Conservation (phyloP, 1,284 basidiomycete genomes). For the Fomitopsis pinicola region DNA sequence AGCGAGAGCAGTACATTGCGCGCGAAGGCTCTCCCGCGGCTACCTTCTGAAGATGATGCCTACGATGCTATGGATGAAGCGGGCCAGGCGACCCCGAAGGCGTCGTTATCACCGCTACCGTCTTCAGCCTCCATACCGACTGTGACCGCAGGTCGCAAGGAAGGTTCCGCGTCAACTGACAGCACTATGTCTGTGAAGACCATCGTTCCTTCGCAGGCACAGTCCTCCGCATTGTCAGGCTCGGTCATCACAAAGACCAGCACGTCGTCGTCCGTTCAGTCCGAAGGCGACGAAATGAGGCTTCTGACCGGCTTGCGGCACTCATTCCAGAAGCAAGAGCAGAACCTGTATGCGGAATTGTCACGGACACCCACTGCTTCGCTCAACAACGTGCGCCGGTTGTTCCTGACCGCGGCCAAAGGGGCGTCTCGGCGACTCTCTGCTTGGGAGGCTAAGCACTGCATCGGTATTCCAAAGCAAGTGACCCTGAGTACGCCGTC, state of each 20-base stretch:
- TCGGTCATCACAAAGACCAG: conserved; percentile 9
- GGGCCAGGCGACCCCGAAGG: conserved; percentile 22
- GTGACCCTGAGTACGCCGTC: conserved; percentile 25
- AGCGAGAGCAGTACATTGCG: conserved; percentile 24
- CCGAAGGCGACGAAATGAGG: conserved; percentile 29
- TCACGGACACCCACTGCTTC: conserved; percentile 37
- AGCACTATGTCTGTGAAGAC: background rate
- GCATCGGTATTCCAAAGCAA: conserved; percentile 21
- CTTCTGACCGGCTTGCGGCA: conserved; percentile 49
- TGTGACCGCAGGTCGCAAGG: conserved; percentile 4
- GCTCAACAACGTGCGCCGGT: conserved; percentile 61
- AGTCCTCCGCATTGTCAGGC: background rate
- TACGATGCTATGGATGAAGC: conserved; percentile 30
- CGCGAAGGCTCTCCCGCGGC: conserved; percentile 47
- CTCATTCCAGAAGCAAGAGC: conserved; percentile 55
- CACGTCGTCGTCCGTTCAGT: conserved; percentile 4
- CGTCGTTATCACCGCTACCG: conserved; percentile 16
- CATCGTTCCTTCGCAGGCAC: conserved; percentile 10
- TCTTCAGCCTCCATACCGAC: conserved; percentile 15
- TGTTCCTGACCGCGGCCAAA: conserved; percentile 47
- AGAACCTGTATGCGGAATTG: conserved; percentile 51
- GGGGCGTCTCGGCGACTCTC: conserved; percentile 46
- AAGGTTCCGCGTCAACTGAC: conserved; percentile 1
- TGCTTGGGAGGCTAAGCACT: conserved; percentile 65
- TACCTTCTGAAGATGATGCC: conserved; percentile 51